Conservation (phyloP, 2,329 filamentous ascomycete species). For the Teratosphaeriaceae sp. region DNA sequence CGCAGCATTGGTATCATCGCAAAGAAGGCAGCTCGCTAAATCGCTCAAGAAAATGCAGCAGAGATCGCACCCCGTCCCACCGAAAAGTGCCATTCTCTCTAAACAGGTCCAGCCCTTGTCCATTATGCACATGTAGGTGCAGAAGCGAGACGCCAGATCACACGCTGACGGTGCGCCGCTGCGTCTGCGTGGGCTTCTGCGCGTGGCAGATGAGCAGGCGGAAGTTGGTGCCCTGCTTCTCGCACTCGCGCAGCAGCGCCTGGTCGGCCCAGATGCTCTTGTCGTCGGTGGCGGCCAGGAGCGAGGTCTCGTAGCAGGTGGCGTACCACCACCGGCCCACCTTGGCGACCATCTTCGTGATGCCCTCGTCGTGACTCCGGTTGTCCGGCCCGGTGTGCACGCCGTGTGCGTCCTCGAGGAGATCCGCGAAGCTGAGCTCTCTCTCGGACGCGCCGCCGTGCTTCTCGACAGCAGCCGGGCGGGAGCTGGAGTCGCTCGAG, state of each 20-base stretch:
- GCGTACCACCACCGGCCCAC: slow-evolving; percentile 97
- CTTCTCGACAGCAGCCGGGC: slow-evolving; percentile 3
- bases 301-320: slow-evolving; percentile 70
- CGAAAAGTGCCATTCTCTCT: too few relatives aligned
- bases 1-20: slow-evolving; percentile 2
- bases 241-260: slow-evolving; percentile 72
- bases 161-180: slow-evolving; percentile 44
- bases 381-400: slow-evolving; percentile 16
- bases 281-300: slow-evolving; percentile 37
- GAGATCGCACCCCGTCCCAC: neutral
- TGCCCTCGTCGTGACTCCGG: slow-evolving; percentile 62
- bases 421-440: slow-evolving; percentile 21
- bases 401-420: slow-evolving; percentile 45
- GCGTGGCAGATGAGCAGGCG: slow-evolving; percentile 89
- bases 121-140: slow-evolving; percentile 5
- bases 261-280: slow-evolving; percentile 75
- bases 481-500: slow-evolving; percentile 15
- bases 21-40: slow-evolving; percentile 11
- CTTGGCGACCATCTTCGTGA: slow-evolving; percentile 84
- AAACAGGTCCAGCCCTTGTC: slow-evolving; percentile 15
- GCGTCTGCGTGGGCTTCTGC: slow-evolving; percentile 58
- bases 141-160: slow-evolving; percentile 19
- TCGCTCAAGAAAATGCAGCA: slow-evolving; percentile 9
- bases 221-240: slow-evolving; percentile 78
- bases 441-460: slow-evolving; percentile 5